These are phyloP conservation scores for Candida pini DNA, from an alignment of 805 yeast species.

Conservation along the genomic window DNA sequence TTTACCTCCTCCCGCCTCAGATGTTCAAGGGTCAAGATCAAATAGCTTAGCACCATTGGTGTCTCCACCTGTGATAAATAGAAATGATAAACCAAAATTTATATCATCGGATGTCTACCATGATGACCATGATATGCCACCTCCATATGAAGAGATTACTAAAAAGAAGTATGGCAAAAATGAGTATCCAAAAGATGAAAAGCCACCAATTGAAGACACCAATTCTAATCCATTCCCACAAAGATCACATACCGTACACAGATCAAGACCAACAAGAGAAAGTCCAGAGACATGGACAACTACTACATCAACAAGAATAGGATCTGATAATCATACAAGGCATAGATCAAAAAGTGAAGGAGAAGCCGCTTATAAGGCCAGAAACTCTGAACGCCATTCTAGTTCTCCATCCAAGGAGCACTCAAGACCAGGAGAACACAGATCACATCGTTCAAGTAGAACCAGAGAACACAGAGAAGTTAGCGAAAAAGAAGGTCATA, in stretches of 20 bases:
- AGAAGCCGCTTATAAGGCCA: constrained; percentile 13
- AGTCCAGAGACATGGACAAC: constrained; percentile 17
- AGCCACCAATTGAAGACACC: constrained; percentile 16
- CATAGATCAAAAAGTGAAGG: constrained; percentile 28
- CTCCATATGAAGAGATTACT: constrained; percentile 67
- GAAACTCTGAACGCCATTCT: constrained; percentile 7
- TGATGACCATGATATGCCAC: constrained; percentile 38
- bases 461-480: constrained; percentile 5
- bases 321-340: constrained; percentile 22
- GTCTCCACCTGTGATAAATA: constrained; percentile 3
- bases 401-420: constrained; percentile 13
- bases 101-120: constrained; percentile 24
- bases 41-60: constrained; percentile 2
- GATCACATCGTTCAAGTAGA: constrained; percentile 15
- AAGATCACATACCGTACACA: neutral
- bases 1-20: constrained; percentile 33
- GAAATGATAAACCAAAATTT: constrained; percentile 5
- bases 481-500: constrained; percentile 16
- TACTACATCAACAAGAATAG: constrained; percentile 21
- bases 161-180: constrained; percentile 36
- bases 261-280: constrained; percentile 15
- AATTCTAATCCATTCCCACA: constrained; percentile 25
- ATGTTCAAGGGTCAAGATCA: constrained; percentile 4
- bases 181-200: constrained; percentile 54
- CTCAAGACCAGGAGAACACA: constrained; percentile 14